These are phyloP conservation scores for Plasmodium coatneyi DNA, from an alignment of 169 alveolate genomes.

Conservation along the genomic window DNA sequence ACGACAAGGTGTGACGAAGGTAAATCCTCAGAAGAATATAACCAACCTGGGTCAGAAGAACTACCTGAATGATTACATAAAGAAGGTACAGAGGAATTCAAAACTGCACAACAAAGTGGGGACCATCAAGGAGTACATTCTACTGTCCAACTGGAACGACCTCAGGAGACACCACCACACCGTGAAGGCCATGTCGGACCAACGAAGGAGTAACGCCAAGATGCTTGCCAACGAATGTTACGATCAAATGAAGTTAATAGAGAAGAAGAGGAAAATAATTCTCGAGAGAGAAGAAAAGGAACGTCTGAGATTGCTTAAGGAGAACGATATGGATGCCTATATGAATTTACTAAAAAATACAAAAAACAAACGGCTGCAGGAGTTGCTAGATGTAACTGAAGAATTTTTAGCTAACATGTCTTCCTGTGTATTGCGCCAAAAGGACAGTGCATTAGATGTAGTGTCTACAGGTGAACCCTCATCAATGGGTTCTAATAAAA, in stretches of 20 bases:
- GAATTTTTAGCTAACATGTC: slow-evolving; percentile 91
- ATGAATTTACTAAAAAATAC: slow-evolving; percentile 91
- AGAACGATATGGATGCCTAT: slow-evolving; percentile 93
- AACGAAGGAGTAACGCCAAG: slow-evolving; percentile 6
- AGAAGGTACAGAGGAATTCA: neutral
- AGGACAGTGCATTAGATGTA: neutral
- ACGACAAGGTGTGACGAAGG: neutral
- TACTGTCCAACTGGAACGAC: slow-evolving; percentile 5
- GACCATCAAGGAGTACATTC: slow-evolving; percentile 21
- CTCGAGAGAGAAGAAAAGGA: slow-evolving; percentile 75
- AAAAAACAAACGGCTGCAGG: slow-evolving; percentile 93
- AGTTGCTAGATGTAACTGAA: slow-evolving; percentile 95
- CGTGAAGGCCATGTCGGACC: neutral
- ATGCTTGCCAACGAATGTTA: slow-evolving; percentile 26
- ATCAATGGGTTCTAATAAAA: neutral
- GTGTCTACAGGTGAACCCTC: neutral
- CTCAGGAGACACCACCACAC: slow-evolving; percentile 23
- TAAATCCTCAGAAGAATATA: neutral
- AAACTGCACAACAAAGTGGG: slow-evolving; percentile 2
- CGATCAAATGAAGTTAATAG: slow-evolving; percentile 21
- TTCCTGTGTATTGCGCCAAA: slow-evolving; percentile 13
- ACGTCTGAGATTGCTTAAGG: slow-evolving; percentile 85
- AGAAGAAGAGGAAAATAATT: slow-evolving; percentile 25
- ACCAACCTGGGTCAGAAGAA: neutral
- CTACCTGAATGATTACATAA: slow-evolving; percentile 10